Evolutionary conservation across 371 early-diverging fungal genomes (phyloP).

Genomic region (Parasitella parasitica): DNA sequence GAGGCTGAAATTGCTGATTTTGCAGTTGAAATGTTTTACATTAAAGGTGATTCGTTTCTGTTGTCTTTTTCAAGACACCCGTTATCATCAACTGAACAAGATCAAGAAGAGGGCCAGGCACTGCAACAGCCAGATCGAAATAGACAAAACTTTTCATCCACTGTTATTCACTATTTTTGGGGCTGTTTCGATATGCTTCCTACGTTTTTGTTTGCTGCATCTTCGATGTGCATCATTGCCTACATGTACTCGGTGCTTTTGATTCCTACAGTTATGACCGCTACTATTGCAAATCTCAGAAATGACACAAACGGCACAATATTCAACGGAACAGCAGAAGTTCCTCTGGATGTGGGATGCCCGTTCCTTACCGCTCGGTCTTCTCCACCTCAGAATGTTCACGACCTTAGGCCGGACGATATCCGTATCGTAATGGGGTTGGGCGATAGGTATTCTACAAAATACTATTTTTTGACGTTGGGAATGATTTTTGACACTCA

Average conservation of each 20-base stretch:
- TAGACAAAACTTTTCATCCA: not conserved
- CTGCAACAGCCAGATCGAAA: not conserved
- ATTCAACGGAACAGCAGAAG: not conserved
- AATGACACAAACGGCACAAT: not conserved
- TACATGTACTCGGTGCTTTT: conserved; percentile 26
- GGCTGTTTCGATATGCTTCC: conserved; percentile 10
- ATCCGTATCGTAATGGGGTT: conserved; percentile 61
- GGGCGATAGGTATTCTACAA: conserved; percentile 55
- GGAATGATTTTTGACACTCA: too few relatives aligned
- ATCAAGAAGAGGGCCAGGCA: not conserved
- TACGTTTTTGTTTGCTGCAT: conserved; percentile 3
- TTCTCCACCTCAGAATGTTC: conserved; percentile 23
- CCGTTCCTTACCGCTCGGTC: conserved; percentile 35
- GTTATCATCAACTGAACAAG: not conserved
- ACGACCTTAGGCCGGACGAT: conserved; percentile 60
- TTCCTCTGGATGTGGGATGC: conserved; percentile 30
- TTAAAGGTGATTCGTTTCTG: conserved; percentile 35
- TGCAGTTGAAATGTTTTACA: conserved; percentile 32
- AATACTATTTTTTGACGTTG: too few relatives aligned
- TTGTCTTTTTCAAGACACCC: conserved; percentile 20
- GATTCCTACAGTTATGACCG: conserved; percentile 17
- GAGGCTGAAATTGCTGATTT: not conserved
- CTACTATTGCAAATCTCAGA: not conserved
- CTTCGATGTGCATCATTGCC: conserved; percentile 5
- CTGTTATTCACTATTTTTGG: not conserved